Conservation (phyloP, 495 filamentous ascomycete genomes). For the Trichocladium antarcticum region DNA sequence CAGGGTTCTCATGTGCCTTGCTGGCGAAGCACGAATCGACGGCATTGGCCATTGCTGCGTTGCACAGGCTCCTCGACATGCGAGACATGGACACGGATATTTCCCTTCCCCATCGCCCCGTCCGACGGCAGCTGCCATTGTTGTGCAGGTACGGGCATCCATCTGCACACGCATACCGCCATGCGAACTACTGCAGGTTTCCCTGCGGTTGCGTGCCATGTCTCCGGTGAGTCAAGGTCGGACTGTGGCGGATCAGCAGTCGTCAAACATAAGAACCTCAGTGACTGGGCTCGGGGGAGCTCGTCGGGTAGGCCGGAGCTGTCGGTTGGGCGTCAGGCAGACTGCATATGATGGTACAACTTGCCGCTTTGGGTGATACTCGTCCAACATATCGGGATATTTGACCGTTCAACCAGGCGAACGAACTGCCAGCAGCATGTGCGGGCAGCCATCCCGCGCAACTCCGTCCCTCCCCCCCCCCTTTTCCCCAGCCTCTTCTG, state of each 20-base stretch:
- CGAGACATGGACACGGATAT: background rate
- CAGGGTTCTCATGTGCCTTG: no score
- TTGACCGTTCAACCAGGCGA: background rate
- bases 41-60: no score
- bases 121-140: background rate
- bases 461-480: no score
- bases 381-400: background rate
- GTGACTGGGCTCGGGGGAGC: no score
- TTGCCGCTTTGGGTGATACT: background rate
- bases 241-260: background rate
- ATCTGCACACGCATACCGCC: background rate
- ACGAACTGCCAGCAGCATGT: no score
- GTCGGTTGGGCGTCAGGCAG: no score
- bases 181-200: background rate
- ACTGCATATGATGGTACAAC: background rate
- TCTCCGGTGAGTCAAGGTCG: no score
- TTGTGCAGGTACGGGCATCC: background rate
- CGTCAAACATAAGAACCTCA: background rate
- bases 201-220: background rate
- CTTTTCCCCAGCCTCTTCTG: no score
- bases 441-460: no score
- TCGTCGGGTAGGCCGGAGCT: no score
- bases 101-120: background rate
- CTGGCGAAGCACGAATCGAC: no score
- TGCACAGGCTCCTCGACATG: no score